Evolutionary conservation across 2,329 filamentous ascomycete species (phyloP).

Genomic region (Penicillium sp.): DNA sequence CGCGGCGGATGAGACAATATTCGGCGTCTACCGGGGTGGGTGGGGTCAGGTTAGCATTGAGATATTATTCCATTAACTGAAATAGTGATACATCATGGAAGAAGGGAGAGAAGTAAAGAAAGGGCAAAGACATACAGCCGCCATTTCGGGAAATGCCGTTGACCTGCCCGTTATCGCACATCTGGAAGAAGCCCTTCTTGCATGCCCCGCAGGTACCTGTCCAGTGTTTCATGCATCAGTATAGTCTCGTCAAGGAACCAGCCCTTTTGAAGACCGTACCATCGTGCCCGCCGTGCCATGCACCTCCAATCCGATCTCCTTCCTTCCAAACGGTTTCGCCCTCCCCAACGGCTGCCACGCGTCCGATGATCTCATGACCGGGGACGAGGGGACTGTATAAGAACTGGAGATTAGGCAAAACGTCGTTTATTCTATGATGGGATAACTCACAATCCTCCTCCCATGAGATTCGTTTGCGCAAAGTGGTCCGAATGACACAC

Average conservation of each 20-base stretch:
- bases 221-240: no score
- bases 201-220: background rate
- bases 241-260: background rate
- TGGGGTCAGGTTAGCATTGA: background rate
- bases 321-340: background rate
- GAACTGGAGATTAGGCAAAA: background rate
- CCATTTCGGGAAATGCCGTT: background rate
- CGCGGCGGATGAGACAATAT: slow-evolving; percentile 40
- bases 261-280: background rate
- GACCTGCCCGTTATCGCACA: background rate
- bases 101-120: background rate
- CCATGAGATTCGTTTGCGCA: background rate
- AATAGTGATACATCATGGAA: background rate
- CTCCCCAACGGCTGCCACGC: background rate
- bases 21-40: slow-evolving; percentile 31
- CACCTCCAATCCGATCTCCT: background rate
- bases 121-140: background rate
- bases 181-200: background rate
- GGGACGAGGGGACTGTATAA: background rate
- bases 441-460: background rate
- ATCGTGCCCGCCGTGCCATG: background rate
- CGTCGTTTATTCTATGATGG: fast-evolving
- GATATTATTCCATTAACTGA: background rate
- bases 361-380: background rate
- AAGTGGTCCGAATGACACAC: background rate